phyloP scores from a whole-genome alignment of 176 grass and related monocot genomes.

The sorghum (Sorghum bicolor) region DNA sequence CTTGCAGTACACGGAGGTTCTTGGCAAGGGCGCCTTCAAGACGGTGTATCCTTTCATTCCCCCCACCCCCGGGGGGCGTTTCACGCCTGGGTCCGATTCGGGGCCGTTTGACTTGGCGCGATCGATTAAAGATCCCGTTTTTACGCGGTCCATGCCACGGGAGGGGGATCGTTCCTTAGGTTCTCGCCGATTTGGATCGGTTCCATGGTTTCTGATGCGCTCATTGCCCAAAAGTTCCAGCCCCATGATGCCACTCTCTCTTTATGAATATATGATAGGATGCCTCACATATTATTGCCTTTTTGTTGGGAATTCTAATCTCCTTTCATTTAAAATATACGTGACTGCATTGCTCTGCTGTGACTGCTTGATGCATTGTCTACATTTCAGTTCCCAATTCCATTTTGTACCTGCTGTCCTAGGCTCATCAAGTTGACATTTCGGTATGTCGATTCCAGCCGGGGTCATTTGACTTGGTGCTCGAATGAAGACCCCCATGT shows the following conservation, averaged over 20 bases:
- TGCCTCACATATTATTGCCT: background rate
- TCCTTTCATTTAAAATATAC: background rate
- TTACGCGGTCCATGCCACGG: background rate
- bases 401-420: too few species aligned
- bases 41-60: conserved; percentile 68
- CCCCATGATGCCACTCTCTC: background rate
- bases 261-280: background rate
- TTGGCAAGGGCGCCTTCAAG: conserved; percentile 78
- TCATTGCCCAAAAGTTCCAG: background rate
- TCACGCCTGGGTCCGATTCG: background rate
- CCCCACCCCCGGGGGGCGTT: background rate
- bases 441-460: background rate
- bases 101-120: background rate
- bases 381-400: background rate
- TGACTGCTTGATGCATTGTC: background rate
- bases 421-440: background rate
- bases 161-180: background rate
- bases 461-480: too few species aligned
- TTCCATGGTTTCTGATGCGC: background rate
- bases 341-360: background rate
- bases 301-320: background rate
- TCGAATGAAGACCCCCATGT: background rate
- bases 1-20: conserved; percentile 67
- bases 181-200: background rate
- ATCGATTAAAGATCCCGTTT: conserved; percentile 16